Evolutionary conservation across 768 basidiomycete genomes (phyloP), one percentile per base, ranked within the genome.

Genomic region (Fomitopsis pulvina): DNA sequence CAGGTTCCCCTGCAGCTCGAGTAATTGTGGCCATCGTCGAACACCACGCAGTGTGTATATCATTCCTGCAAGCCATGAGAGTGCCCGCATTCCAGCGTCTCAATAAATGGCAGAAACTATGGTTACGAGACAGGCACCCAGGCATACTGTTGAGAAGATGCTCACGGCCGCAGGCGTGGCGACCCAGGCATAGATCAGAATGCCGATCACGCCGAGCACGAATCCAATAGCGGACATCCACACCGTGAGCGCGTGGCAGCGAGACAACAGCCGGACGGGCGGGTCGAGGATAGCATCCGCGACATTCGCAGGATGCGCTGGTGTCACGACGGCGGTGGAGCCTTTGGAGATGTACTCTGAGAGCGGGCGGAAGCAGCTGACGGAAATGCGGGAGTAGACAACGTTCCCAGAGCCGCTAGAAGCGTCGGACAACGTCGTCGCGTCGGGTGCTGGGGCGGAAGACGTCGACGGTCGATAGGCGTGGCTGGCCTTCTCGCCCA

Each of bases 121-220:
- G n/a, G n/a, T n/a, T n/a, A n/a, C n/a, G 21, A 46, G 18, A 22
- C 45, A 46, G 12, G 20, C 38, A 12, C 60, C 62, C 5, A 64
- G 43, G 41, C 56, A 60, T 9, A 47, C 60, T 30, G 58, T 64
- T 32, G 55, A 54, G 34, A 60, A 60, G 20, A 54, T 57, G 10
- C 52, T 52, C 18, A 62, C 32, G n/a, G 56, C 52, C n/a, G 48
- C 8, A 11, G 63, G 57, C 27, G 62, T 44, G 28, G 50, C 39
- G 20, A 56, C 54, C 63, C 61, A 64, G 30, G 58, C 56, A 49
- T 57, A 62, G 25, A 52, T 47, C 18, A 57, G 21, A 5, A 55
- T 54, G 11, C 58, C 58, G 39, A 57, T 8, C 6, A 60, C 41
- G 16, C 50, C 56, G 37, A 60, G 50, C 37, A 57, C n/a, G 45